Conservation (phyloP, 192 early-diverging fungal species). For the Coemansia sp. region DNA sequence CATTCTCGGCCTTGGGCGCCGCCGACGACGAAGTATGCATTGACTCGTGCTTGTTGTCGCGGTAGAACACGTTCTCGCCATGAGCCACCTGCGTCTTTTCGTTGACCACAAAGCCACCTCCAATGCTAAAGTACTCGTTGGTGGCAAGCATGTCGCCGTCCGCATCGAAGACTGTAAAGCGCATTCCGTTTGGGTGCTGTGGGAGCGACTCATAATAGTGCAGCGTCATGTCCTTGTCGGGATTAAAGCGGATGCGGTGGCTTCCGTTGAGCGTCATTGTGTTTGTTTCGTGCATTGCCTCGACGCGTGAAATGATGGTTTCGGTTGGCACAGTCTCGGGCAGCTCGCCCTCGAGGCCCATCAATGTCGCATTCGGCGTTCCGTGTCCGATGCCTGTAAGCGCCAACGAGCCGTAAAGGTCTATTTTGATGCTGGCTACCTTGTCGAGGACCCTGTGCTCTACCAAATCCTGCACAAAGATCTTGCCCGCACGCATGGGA, state of each 20-base stretch:
- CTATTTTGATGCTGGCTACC: conserved; percentile 67
- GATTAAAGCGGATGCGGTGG: conserved; percentile 79
- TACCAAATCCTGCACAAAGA: conserved; percentile 85
- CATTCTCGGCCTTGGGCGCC: background rate
- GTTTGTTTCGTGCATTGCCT: conserved; percentile 72
- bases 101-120: conserved; percentile 95
- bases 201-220: conserved; percentile 85
- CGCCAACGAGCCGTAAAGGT: conserved; percentile 92
- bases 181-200: conserved; percentile 95
- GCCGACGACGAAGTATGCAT: conserved; percentile 11
- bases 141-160: conserved; percentile 84
- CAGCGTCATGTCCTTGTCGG: conserved; percentile 82
- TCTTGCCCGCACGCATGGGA: conserved; percentile 96
- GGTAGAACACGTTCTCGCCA: conserved; percentile 69
- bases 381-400: conserved; percentile 94
- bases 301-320: conserved; percentile 70
- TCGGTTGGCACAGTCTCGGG: conserved; percentile 82
- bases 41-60: conserved; percentile 28
- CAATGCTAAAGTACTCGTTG: conserved; percentile 95
- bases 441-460: conserved; percentile 64
- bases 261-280: conserved; percentile 71
- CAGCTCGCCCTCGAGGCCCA: conserved; percentile 89
- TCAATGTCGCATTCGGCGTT: conserved; percentile 87
- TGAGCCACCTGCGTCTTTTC: conserved; percentile 79
- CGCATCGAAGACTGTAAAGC: conserved; percentile 83